Percentiles rank a stretch among this genome's conserved stretches.
These are phyloP conservation scores for Aspergillus quadricinctus DNA, from an alignment of 2,329 filamentous ascomycete species.

Conservation along the genomic window DNA sequence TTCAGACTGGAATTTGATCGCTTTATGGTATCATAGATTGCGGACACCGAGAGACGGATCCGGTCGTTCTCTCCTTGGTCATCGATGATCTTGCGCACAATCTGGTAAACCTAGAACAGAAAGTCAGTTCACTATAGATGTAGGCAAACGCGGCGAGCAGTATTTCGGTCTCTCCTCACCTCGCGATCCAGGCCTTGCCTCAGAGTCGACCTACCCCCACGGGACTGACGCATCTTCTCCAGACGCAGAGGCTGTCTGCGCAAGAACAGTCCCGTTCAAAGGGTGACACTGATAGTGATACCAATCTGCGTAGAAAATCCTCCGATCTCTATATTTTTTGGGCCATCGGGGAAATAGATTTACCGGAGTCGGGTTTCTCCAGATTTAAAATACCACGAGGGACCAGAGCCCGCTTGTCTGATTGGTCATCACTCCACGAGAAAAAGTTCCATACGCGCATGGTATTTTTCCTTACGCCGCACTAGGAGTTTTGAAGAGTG, in stretches of 20 bases:
- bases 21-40: conserved; percentile 75
- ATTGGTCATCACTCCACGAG: not conserved
- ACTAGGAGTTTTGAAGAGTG: not conserved
- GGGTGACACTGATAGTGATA: not conserved
- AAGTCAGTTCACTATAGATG: conserved; percentile 6
- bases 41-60: conserved; percentile 53
- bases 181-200: conserved; percentile 61
- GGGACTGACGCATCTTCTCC: conserved; percentile 30
- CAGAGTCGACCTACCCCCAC: conserved; percentile 45
- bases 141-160: not conserved
- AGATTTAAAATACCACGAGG: not conserved
- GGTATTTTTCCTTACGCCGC: not conserved
- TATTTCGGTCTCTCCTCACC: conserved; percentile 28
- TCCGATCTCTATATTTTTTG: conserved; percentile 8
- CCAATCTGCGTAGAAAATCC: not conserved
- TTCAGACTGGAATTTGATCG: conserved; percentile 82
- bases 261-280: not conserved
- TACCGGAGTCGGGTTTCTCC: not conserved
- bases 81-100: conserved; percentile 72
- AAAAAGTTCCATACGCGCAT: not conserved
- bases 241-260: not conserved
- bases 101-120: conserved; percentile 61
- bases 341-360: conserved; percentile 13
- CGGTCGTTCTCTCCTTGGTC: conserved; percentile 51
- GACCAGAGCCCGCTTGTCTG: not conserved